phyloP scores from a whole-genome alignment of 1,139 yeast species.

The Candida sanyaensis region DNA sequence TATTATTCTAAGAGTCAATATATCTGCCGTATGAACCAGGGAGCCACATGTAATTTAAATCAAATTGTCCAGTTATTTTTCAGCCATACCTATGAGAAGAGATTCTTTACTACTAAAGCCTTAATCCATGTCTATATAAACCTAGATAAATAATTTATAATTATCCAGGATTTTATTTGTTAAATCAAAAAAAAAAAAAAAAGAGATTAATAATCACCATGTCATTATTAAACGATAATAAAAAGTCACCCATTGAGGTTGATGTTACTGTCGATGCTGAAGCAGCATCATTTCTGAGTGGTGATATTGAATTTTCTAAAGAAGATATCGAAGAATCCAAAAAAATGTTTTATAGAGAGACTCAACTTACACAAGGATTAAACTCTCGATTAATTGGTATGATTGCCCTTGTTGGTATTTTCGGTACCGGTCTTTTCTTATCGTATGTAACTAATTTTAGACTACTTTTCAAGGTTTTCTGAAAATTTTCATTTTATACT shows the following conservation, averaged over 20 bases:
- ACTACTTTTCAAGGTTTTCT: background rate
- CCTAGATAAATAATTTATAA: too few relatives aligned
- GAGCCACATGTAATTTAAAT: too few relatives aligned
- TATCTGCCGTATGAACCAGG: too few relatives aligned
- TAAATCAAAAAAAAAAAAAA: too few relatives aligned
- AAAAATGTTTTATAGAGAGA: slow-evolving; percentile 12
- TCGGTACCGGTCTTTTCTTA: slow-evolving; percentile 24
- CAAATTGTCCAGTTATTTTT: too few relatives aligned
- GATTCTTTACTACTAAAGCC: too few relatives aligned
- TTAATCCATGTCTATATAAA: too few relatives aligned
- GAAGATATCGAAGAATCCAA: slow-evolving; percentile 8
- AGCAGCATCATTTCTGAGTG: background rate
- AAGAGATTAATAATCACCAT: background rate
- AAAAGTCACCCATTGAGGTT: background rate
- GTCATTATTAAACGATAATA: background rate
- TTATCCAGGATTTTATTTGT: too few relatives aligned
- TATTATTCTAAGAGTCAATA: too few relatives aligned
- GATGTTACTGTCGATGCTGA: background rate
- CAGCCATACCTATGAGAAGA: too few relatives aligned
- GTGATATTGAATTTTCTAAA: slow-evolving; percentile 1
- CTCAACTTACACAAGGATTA: slow-evolving; percentile 14
- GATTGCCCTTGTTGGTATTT: slow-evolving; percentile 30
- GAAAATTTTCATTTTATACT: background rate
- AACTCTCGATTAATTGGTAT: slow-evolving; percentile 31
- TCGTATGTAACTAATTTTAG: background rate